These are phyloP conservation scores for Tylopilus felleus DNA, from an alignment of 768 basidiomycete species.

Conservation along the genomic window DNA sequence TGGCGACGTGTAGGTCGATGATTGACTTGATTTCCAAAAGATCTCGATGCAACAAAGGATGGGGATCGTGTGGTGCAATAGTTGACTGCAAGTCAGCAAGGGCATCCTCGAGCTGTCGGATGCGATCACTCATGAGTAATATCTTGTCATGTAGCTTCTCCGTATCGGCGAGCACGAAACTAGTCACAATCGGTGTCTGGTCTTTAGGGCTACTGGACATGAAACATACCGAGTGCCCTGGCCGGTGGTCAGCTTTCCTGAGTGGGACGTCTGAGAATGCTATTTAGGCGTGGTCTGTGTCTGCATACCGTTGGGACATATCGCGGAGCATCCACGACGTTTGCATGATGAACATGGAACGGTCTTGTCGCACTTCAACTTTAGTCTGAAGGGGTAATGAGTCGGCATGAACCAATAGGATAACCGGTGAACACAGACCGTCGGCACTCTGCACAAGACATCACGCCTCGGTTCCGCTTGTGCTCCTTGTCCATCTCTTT, in stretches of 20 bases:
- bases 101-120: slow-evolving; percentile 69
- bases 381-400: slow-evolving; percentile 41
- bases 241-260: slow-evolving; percentile 66
- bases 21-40: slow-evolving; percentile 64
- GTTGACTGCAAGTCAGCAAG: slow-evolving; percentile 52
- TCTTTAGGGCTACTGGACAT: not conserved
- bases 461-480: slow-evolving; percentile 55
- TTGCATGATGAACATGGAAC: slow-evolving; percentile 57
- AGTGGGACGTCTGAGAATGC: not conserved
- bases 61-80: slow-evolving; percentile 43
- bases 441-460: slow-evolving; percentile 60
- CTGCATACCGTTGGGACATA: slow-evolving; percentile 61
- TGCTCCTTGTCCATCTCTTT: slow-evolving; percentile 63
- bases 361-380: slow-evolving; percentile 74
- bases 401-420: not conserved
- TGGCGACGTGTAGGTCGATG: slow-evolving; percentile 62
- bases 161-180: slow-evolving; percentile 71
- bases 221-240: slow-evolving; percentile 66
- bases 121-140: slow-evolving; percentile 63
- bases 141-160: slow-evolving; percentile 70
- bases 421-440: slow-evolving; percentile 37
- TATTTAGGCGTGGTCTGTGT: not conserved
- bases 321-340: slow-evolving; percentile 70
- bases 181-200: slow-evolving; percentile 18
- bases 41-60: slow-evolving; percentile 59